phyloP scores from a whole-genome alignment of 495 filamentous ascomycete genomes.

The Podospora fimiseda region DNA sequence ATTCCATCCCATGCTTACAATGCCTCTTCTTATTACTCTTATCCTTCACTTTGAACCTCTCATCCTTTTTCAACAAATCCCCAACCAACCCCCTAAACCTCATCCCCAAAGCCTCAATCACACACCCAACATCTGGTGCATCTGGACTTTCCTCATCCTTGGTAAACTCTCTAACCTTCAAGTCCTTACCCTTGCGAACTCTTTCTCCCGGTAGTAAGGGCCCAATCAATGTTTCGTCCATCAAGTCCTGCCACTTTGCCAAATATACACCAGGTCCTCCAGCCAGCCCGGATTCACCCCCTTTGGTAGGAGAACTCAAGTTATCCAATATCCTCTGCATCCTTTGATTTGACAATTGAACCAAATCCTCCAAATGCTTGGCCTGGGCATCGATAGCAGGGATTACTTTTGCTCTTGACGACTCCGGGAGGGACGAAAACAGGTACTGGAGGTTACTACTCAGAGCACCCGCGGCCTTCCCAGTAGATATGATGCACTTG shows the following conservation, averaged over 20 bases:
- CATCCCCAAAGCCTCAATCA: conserved; percentile 31
- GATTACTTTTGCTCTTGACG: conserved; percentile 30
- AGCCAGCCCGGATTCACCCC: background rate
- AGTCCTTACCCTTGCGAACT: conserved; percentile 45
- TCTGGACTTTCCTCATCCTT: conserved; percentile 15
- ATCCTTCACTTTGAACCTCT: background rate
- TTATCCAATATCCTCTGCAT: conserved; percentile 41
- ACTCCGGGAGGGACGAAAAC: conserved; percentile 36
- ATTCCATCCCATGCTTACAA: too few relatives aligned
- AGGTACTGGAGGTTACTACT: conserved; percentile 38
- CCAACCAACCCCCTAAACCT: conserved; percentile 30
- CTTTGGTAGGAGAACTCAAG: conserved; percentile 8
- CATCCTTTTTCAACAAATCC: conserved; percentile 10
- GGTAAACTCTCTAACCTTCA: conserved; percentile 27
- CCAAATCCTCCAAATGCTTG: conserved; percentile 44
- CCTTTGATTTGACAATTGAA: conserved; percentile 41
- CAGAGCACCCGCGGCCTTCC: conserved; percentile 38
- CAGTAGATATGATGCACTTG: background rate
- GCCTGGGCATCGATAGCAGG: conserved; percentile 46
- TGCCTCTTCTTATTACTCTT: background rate
- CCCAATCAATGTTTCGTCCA: conserved; percentile 54
- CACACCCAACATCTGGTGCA: conserved; percentile 32
- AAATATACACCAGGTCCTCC: conserved; percentile 58
- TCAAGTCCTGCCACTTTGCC: conserved; percentile 54
- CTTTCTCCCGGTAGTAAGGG: conserved; percentile 40